These are phyloP conservation scores for Ettlia oleoabundans DNA, from an alignment of 139 green algal genomes.

Conservation along the genomic window DNA sequence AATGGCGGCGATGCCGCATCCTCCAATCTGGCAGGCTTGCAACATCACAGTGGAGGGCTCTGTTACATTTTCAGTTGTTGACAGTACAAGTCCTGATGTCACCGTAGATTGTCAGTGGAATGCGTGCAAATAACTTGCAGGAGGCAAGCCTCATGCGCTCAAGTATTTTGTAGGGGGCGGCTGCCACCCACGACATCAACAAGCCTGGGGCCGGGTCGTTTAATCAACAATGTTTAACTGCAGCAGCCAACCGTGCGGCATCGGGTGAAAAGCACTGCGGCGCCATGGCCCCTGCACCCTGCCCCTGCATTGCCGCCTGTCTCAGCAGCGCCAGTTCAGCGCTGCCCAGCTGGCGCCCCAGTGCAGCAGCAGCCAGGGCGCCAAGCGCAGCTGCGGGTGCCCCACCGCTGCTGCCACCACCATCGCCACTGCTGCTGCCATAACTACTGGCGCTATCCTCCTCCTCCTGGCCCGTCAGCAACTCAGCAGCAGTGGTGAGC, in stretches of 20 bases:
- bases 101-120: too few relatives aligned
- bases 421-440: not conserved
- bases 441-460: not conserved
- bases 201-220: not conserved
- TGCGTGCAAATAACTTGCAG: not conserved
- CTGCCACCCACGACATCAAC: too few relatives aligned
- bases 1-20: not conserved
- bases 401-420: not conserved
- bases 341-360: not conserved
- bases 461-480: not conserved
- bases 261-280: conserved; percentile 8
- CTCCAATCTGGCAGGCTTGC: too few relatives aligned
- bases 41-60: too few relatives aligned
- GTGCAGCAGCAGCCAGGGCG: too few relatives aligned
- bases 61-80: too few relatives aligned
- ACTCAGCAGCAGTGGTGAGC: not conserved
- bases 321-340: conserved; percentile 5
- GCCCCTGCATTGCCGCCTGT: not conserved
- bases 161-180: too few relatives aligned
- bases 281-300: not conserved
- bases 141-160: too few relatives aligned
- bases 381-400: too few relatives aligned
- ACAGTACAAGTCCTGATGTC: too few relatives aligned
- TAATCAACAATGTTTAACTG: not conserved
- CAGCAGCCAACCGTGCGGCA: not conserved